Conservation (phyloP, 208 protist species). For the Trypanosoma mega region DNA sequence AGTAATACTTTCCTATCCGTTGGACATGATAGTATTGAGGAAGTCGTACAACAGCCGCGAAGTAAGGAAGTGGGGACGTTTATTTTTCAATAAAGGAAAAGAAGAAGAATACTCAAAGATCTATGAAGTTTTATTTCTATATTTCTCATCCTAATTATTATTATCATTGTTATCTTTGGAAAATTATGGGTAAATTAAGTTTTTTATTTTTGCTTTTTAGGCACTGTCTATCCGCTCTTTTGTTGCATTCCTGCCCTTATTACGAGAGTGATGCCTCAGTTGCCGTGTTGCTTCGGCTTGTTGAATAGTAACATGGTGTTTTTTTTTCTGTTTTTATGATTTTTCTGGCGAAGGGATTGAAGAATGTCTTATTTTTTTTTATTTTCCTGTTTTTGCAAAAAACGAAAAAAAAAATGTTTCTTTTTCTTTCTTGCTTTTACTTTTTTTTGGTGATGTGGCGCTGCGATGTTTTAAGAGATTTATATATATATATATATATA, state of each 20-base stretch:
- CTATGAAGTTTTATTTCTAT: too few species aligned
- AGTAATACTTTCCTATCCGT: too few species aligned
- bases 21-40: too few species aligned
- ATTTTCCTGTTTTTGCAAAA: slow-evolving; percentile 5
- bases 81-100: too few species aligned
- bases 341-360: background rate
- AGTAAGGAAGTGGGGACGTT: too few species aligned
- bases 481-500: slow-evolving; percentile 18
- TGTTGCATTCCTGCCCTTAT: background rate
- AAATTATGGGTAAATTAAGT: background rate
- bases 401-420: background rate
- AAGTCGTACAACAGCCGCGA: too few species aligned
- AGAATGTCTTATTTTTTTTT: slow-evolving; percentile 3
- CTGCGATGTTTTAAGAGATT: background rate
- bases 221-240: background rate
- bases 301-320: background rate
- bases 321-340: background rate
- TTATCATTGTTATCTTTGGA: too few species aligned
- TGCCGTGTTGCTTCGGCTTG: too few species aligned
- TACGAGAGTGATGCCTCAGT: background rate
- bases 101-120: too few species aligned
- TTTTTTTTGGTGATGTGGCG: background rate
- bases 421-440: background rate
- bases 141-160: too few species aligned
- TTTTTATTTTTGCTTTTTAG: slow-evolving; percentile 4